Evolutionary conservation across 2,329 filamentous ascomycete genomes (phyloP), one percentile per base, ranked within the genome.

Genomic region (Fusarium sp.): DNA sequence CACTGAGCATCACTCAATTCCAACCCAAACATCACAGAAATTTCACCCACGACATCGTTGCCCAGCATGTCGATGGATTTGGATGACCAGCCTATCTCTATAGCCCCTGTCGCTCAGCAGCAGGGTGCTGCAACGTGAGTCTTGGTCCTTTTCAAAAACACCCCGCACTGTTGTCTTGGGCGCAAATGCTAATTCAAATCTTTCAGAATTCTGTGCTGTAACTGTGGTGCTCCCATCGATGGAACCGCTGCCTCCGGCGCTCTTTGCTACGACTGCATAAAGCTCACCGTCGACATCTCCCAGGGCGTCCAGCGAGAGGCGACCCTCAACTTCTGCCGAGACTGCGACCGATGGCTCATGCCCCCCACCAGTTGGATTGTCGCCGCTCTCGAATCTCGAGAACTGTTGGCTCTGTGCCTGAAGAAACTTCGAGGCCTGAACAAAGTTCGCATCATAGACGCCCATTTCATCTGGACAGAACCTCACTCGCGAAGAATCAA

Each of bases 381-480:
- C 50, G 96, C 96, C 24, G 82, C 88, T 22, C 93, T 89, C 59
- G 96, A 99, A 82, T 97, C 94, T 45, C 90, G 95, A 82, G 96
- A 99, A 83, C 87, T 99, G 62, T 87, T 99, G 56, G 95, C 96
- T 8, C 84, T 99, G 49, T 99, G 96, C 81, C 85, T 99, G 72
- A 91, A 94, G 78, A 97, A 96, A 81, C 83, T 99, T 70, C 87
- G 92, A 70, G 95, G 95, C 30, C 83, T 99, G 70, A 90, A 91
- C 79, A 97, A 96, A 84, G 93, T 97, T 73, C 89, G 96, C 67
- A 96, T 99, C 77, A 95, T 98, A 77, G 96, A 99, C 79, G 96
- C 96, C 49, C 92, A 90, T 76, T 99, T 98, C 79, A 92, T 98
- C 78, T 99, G 96, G 96, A 99, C 96, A 2, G 96, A 99, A 81